Conservation (phyloP, 805 yeast species). For the Isabelozyma gotoi region DNA sequence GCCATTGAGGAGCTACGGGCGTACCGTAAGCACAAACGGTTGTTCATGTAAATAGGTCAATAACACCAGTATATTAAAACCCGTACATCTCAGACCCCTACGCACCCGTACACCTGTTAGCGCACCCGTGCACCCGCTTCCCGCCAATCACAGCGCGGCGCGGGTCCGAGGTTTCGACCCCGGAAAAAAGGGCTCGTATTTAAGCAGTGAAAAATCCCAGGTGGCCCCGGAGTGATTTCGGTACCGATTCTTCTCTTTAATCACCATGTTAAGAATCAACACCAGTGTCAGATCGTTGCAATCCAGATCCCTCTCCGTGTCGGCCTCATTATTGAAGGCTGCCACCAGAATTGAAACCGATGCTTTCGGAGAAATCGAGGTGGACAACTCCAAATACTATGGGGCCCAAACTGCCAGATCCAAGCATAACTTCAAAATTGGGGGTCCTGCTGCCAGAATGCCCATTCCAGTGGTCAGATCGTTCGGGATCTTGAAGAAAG, state of each 20-base stretch:
- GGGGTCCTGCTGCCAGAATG: slow-evolving; percentile 86
- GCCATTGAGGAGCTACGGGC: slow-evolving; percentile 1
- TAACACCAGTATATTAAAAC: not conserved
- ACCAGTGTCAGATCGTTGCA: slow-evolving; percentile 3
- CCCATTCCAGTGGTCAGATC: slow-evolving; percentile 90
- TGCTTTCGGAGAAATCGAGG: slow-evolving; percentile 96
- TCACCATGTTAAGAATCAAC: not conserved
- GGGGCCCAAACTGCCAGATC: slow-evolving; percentile 99
- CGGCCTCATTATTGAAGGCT: slow-evolving; percentile 18
- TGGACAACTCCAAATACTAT: slow-evolving; percentile 84
- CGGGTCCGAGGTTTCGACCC: slow-evolving; percentile 1
- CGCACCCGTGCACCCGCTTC: not conserved
- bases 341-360: slow-evolving; percentile 77
- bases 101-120: not conserved
- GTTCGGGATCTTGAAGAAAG: slow-evolving; percentile 90
- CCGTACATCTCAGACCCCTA: not conserved
- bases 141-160: slow-evolving; percentile 3
- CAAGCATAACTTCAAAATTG: slow-evolving; percentile 89
- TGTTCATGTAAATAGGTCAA: not conserved
- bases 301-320: slow-evolving; percentile 28
- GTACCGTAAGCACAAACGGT: not conserved
- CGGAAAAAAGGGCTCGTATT: not conserved
- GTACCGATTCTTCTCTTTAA: not conserved
- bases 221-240: not conserved
- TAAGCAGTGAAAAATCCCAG: not conserved